Conservation (phyloP, 331 rosid genomes). For the Spiraea crenata region DNA sequence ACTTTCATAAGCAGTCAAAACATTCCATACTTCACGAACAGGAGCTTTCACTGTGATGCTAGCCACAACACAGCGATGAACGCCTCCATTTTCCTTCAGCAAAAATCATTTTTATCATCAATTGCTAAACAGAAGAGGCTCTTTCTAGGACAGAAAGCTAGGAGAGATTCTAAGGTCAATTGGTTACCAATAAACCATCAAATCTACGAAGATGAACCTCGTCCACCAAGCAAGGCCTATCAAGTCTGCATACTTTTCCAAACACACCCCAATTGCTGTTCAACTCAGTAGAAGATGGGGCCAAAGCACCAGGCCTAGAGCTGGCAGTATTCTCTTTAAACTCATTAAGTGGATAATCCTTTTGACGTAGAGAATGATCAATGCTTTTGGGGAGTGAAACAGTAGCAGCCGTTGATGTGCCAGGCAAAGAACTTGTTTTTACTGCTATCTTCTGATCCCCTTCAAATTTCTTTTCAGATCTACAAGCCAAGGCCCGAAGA, state of each 20-base stretch:
- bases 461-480: conserved; percentile 60
- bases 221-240: conserved; percentile 80
- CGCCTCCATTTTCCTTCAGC: conserved; percentile 96
- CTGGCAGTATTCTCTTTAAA: conserved; percentile 45
- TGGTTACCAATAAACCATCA: conserved; percentile 86
- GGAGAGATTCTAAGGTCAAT: conserved; percentile 18
- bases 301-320: conserved; percentile 46
- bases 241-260: conserved; percentile 83
- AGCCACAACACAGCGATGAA: conserved; percentile 93
- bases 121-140: conserved; percentile 20
- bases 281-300: conserved; percentile 48
- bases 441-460: conserved; percentile 41
- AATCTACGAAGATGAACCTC: conserved; percentile 98
- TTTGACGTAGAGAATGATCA: conserved; percentile 43
- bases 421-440: conserved; percentile 31
- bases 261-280: conserved; percentile 73
- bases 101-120: conserved; percentile 32
- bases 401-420: conserved; percentile 28
- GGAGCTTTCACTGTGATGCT: conserved; percentile 97
- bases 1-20: conserved; percentile 77
- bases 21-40: conserved; percentile 86
- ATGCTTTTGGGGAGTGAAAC: conserved; percentile 33
- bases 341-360: conserved; percentile 42
- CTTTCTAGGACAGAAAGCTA: conserved; percentile 17
- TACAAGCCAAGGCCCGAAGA: conserved; percentile 77